Evolutionary conservation across 306 rosid species (phyloP).

Genomic region (Senna siamea): DNA sequence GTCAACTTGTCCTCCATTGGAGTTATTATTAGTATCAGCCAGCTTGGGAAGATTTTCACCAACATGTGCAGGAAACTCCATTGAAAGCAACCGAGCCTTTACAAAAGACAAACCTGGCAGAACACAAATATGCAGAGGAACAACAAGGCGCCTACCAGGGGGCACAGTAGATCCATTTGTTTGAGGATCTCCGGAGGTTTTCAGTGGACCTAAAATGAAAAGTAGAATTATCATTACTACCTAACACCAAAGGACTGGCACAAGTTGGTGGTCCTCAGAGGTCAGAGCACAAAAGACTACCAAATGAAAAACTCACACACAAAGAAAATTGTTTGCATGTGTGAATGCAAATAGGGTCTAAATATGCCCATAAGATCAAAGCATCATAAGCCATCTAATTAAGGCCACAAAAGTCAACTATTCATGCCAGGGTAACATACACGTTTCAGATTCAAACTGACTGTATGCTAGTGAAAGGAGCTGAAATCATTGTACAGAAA

Average conservation of each 20-base stretch:
- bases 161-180: conserved; percentile 59
- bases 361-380: conserved; percentile 22
- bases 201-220: conserved; percentile 64
- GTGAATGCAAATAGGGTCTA: background rate
- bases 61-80: conserved; percentile 98
- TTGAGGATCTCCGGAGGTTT: conserved; percentile 56
- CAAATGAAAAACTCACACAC: conserved; percentile 32
- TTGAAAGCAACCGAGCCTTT: conserved; percentile 91
- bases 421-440: background rate
- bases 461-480: conserved; percentile 21
- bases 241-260: conserved; percentile 27
- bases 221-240: conserved; percentile 22
- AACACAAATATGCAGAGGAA: conserved; percentile 92
- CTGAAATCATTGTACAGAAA: conserved; percentile 8
- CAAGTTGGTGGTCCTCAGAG: conserved; percentile 13
- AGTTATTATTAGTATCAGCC: conserved; percentile 45
- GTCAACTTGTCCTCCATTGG: conserved; percentile 49
- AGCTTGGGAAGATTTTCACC: conserved; percentile 74
- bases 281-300: conserved; percentile 29
- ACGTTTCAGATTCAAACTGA: conserved; percentile 35
- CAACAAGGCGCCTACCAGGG: conserved; percentile 90
- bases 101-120: conserved; percentile 89
- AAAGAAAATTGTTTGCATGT: too few relatives aligned
- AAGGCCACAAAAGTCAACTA: conserved; percentile 5
- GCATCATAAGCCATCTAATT: conserved; percentile 18